Evolutionary conservation across 495 filamentous ascomycete genomes (phyloP), one percentile per base, ranked within the genome.

Genomic region (Articulospora tetracladia): DNA sequence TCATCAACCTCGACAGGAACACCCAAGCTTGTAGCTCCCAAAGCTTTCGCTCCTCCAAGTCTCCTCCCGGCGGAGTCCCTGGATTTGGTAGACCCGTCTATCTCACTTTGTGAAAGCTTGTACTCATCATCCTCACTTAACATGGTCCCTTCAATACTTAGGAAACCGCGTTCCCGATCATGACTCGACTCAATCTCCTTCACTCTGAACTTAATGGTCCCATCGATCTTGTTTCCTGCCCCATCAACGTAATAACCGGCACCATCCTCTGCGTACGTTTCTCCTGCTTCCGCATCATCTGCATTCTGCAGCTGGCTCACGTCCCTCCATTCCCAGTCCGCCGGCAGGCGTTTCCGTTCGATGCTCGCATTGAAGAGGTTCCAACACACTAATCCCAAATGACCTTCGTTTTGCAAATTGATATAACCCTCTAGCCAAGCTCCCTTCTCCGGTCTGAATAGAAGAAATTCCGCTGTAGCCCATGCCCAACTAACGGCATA

Each of bases 281-380:
- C 66, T 24, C 55, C 66, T 19, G 66, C 59, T 19, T 70, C 61
- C 15, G 55, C 60, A 50, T 66, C 60, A 53, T 56, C 59, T 1
- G 49, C 53, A 8, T 22, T 57, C 39, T 55, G 34, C 32, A 57
- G 20, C 27, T 54, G 56, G 56, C 74, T 72, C 30, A 71, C 73
- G 23, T 59, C 71, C 24, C 52, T 65, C 83, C 86, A 92, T 61
- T 75, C 79, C 89, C 89, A 93, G 34, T 76, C 75, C 51, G 73
- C 69, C 8, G 89, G 90, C 20, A 93, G 74, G 58, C 83, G 77
- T 64, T 81, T 82, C 61, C 80, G 74, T 60, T 87, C 83, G 52
- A 93, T 85, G 41, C 80, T 84, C 1, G 88, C 87, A 61, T 85
- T 87, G 77, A 92, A 91, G 19, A 89, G 73, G 70, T 93, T 93